Conservation (phyloP, 2,329 filamentous ascomycete genomes). For the Alternaria metachromatica region DNA sequence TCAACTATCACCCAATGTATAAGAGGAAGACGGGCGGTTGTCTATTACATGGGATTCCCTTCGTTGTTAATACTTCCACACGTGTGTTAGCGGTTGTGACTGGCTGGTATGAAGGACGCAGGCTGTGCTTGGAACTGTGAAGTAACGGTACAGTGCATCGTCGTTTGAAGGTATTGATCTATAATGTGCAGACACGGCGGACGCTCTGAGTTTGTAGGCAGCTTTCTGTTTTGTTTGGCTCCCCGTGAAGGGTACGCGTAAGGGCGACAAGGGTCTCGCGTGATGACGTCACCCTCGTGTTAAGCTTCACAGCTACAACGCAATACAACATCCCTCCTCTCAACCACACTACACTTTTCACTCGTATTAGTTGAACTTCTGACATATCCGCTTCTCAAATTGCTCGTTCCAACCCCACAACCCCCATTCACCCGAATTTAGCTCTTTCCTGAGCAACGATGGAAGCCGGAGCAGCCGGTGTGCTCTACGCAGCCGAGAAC, state of each 20-base stretch:
- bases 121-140: neutral
- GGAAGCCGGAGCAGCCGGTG: conserved; percentile 49
- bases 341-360: neutral
- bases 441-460: conserved; percentile 49
- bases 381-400: neutral
- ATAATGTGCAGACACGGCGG: neutral
- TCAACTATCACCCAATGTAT: conserved; percentile 85
- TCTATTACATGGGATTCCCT: neutral
- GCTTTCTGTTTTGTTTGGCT: neutral
- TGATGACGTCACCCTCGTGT: conserved; percentile 13
- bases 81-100: neutral
- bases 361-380: neutral
- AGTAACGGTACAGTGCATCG: neutral
- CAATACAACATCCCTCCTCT: conserved; percentile 15
- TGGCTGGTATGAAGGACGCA: neutral
- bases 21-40: conserved; percentile 7
- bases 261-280: conserved; percentile 3
- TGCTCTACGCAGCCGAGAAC: conserved; percentile 47
- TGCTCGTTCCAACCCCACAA: neutral
- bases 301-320: conserved; percentile 7
- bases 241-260: neutral
- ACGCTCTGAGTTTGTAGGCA: neutral
- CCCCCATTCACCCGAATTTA: neutral
- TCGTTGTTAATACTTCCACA: neutral
- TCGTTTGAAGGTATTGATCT: neutral